These are phyloP conservation scores for Lactuca saligna DNA, from an alignment of 129 eudicot species.

Conservation along the genomic window DNA sequence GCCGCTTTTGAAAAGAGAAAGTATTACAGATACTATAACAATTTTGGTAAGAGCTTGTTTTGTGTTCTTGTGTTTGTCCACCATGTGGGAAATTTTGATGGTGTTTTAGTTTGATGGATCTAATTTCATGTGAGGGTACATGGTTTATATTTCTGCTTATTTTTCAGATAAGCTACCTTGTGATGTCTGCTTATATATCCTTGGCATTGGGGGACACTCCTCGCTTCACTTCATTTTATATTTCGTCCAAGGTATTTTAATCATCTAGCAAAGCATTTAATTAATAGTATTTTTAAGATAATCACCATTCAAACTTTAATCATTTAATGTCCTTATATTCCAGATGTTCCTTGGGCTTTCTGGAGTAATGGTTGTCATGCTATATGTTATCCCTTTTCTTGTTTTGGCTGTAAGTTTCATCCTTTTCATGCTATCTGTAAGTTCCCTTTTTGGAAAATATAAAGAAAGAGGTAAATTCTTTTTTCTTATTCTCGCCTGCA, in stretches of 20 bases:
- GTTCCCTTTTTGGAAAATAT: too few relatives aligned
- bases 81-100: too few relatives aligned
- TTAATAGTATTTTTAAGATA: not conserved
- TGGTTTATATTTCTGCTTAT: conserved; percentile 16
- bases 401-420: conserved; percentile 85
- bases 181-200: conserved; percentile 99
- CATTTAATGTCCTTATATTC: conserved; percentile 12
- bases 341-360: conserved; percentile 96
- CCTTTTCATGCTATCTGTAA: not conserved
- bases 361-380: conserved; percentile 93
- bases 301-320: not conserved
- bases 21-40: conserved; percentile 92
- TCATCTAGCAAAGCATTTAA: not conserved
- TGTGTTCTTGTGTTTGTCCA: not conserved
- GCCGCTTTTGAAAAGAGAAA: conserved; percentile 66
- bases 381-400: conserved; percentile 98
- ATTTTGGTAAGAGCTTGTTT: conserved; percentile 53
- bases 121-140: too few relatives aligned
- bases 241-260: conserved; percentile 81
- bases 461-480: too few relatives aligned
- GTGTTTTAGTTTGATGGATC: not conserved
- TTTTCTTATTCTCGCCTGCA: too few relatives aligned
- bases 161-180: conserved; percentile 95
- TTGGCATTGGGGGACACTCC: conserved; percentile 93
- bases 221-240: conserved; percentile 65